These are phyloP conservation scores for Pulveroboletus sp. DNA, from an alignment of 768 basidiomycete genomes.

Conservation along the genomic window DNA sequence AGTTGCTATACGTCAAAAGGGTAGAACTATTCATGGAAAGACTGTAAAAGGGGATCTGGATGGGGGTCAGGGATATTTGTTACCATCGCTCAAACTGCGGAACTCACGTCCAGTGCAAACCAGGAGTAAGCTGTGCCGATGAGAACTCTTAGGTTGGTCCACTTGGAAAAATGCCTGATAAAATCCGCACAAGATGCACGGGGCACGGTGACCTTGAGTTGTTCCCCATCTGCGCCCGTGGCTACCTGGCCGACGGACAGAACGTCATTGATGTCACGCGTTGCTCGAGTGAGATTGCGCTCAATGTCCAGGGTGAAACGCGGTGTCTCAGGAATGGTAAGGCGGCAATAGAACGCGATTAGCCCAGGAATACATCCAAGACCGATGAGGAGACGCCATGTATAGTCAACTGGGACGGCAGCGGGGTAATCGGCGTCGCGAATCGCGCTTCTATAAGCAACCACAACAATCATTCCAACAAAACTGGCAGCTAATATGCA, in stretches of 20 bases:
- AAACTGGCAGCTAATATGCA: slow-evolving; percentile 54
- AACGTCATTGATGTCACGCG: slow-evolving; percentile 66
- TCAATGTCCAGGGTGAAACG: slow-evolving; percentile 91
- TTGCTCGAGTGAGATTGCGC: slow-evolving; percentile 69
- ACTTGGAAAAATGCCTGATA: slow-evolving; percentile 58
- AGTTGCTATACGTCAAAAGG: slow-evolving; percentile 69
- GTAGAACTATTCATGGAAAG: slow-evolving; percentile 79
- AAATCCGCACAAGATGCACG: slow-evolving; percentile 70
- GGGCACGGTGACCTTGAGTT: slow-evolving; percentile 54
- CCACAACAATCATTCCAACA: slow-evolving; percentile 58
- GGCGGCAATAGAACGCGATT: slow-evolving; percentile 82
- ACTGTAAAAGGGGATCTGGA: slow-evolving; percentile 84
- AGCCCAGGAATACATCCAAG: slow-evolving; percentile 78
- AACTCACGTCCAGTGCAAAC: slow-evolving; percentile 81
- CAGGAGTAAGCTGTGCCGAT: slow-evolving; percentile 78
- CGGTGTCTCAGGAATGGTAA: slow-evolving; percentile 90
- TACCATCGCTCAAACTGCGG: not conserved
- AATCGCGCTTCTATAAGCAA: slow-evolving; percentile 60
- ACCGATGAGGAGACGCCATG: slow-evolving; percentile 87
- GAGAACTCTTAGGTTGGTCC: slow-evolving; percentile 77
- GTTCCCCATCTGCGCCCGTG: slow-evolving; percentile 42
- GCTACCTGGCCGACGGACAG: slow-evolving; percentile 47
- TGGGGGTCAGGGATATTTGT: not conserved
- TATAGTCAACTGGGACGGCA: slow-evolving; percentile 60
- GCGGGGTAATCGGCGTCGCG: slow-evolving; percentile 39